Evolutionary conservation across 1,284 basidiomycete species (phyloP).

Genomic region (Agaricales sp.): DNA sequence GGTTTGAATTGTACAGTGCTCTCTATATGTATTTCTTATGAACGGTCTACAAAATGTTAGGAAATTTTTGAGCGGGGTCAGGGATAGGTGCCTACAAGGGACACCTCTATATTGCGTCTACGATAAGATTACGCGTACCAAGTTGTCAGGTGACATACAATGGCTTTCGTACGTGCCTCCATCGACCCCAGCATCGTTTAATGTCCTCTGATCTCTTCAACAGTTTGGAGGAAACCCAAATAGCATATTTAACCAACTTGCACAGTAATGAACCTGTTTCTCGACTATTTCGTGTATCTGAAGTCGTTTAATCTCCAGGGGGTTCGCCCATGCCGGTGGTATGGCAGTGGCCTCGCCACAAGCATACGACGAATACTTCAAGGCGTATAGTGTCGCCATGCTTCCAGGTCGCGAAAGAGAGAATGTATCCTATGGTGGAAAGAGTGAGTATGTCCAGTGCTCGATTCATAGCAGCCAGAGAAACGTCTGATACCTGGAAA

Average conservation of each 20-base stretch:
- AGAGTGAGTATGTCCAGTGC: constrained; percentile 59
- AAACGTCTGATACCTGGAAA: background rate
- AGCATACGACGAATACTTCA: constrained; percentile 74
- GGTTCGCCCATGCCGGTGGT: background rate
- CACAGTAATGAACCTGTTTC: background rate
- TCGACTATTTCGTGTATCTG: background rate
- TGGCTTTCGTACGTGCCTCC: constrained; percentile 1
- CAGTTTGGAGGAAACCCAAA: constrained; percentile 1
- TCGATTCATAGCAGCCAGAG: constrained; percentile 5
- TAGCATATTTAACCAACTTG: constrained; percentile 1
- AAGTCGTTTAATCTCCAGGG: background rate
- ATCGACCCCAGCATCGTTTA: background rate
- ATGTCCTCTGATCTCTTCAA: background rate
- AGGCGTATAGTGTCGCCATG: constrained; percentile 83
- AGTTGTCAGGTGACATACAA: background rate
- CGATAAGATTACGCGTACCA: background rate
- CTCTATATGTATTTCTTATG: no score
- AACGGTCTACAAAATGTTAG: no score
- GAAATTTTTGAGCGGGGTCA: no score
- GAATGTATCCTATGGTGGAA: constrained; percentile 92
- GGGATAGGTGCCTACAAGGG: no score
- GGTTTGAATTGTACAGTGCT: no score
- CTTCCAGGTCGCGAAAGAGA: constrained; percentile 73
- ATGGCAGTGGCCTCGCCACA: constrained; percentile 43
- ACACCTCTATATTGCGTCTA: no score